Base-by-base conservation (phyloP, 805 yeast genomes). In the Teunomyces kruisii region DNA sequence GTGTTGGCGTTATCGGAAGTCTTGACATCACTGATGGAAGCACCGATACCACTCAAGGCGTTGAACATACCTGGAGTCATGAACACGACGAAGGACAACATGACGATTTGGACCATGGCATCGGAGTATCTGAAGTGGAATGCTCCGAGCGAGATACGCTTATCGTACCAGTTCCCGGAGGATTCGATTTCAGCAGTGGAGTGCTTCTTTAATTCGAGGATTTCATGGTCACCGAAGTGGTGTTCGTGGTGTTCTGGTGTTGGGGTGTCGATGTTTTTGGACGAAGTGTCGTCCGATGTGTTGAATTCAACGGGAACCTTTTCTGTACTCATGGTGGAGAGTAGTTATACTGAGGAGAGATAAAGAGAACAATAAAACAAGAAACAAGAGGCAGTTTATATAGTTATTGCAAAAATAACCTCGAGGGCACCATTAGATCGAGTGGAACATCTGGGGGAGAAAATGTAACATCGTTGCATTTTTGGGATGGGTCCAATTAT, bases 51-150 rank as follows among this genome's bases (percentile, higher is more conserved):
- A 24, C 72, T 54, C 36, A 77, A 62, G 44, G 82, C 80, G 47
- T 76, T 77, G 61, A 60, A 77, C 75, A 75, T 73, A 43, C 80
- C 80, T 1, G 80, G 78, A 13, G 78, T 69, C 65, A 76, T 61
- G 56, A 76, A 76, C 27, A 74, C 56, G 8, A 73, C 74, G 48
- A 75, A 72, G 5, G 80, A 62, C 51, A 75, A 61, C 65, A 77
- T 59, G 22, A 76, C 63, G 30, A 77, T 59, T 58, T 76, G 81
- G 40, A 64, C 61, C 57, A 62, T 61, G 36, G 72, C 58, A 49
- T 62, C 55, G 9, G 74, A 69, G 58, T 66, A 74, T 52, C 58
- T 16, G 58, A 47, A 16, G 57, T 49, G 4, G 48, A 43, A 24
- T 14, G 36, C 30, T 13, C 41, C 29, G 15, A 50, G 9, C 14